These are phyloP conservation scores for Biscogniauxia mediterranea DNA, from an alignment of 2,329 filamentous ascomycete genomes.

Conservation along the genomic window DNA sequence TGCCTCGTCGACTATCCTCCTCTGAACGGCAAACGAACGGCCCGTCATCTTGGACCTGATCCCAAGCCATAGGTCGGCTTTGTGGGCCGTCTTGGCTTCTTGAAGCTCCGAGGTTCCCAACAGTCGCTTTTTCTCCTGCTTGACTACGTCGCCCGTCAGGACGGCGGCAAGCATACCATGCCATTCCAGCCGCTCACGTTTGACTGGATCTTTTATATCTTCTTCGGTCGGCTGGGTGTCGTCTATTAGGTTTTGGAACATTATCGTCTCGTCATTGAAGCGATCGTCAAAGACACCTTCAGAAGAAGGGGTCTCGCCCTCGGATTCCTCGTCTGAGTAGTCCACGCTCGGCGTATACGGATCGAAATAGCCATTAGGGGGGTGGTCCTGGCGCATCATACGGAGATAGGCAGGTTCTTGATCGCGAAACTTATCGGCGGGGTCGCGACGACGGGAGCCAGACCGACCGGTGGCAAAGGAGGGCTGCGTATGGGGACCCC, in stretches of 20 bases:
- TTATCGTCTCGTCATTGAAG: slow-evolving; percentile 87
- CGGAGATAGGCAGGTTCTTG: slow-evolving; percentile 96
- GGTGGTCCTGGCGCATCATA: slow-evolving; percentile 73
- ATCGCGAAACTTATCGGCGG: slow-evolving; percentile 57
- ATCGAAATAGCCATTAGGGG: slow-evolving; percentile 68
- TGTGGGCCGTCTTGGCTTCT: slow-evolving; percentile 63
- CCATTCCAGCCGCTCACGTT: slow-evolving; percentile 91
- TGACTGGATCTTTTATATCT: slow-evolving; percentile 83
- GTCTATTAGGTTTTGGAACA: slow-evolving; percentile 69
- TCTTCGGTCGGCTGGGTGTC: slow-evolving; percentile 89
- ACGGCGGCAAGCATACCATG: slow-evolving; percentile 97
- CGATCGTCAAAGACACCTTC: slow-evolving; percentile 82
- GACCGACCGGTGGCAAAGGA: slow-evolving; percentile 40
- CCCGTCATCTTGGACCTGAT: slow-evolving; percentile 82
- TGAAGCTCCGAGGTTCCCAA: slow-evolving; percentile 70
- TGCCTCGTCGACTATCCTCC: slow-evolving; percentile 83
- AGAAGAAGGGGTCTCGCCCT: slow-evolving; percentile 85
- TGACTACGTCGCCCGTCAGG: slow-evolving; percentile 92
- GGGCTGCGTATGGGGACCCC: slow-evolving; percentile 45
- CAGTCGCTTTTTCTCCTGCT: slow-evolving; percentile 94
- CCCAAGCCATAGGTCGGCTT: slow-evolving; percentile 83
- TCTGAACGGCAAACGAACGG: slow-evolving; percentile 78
- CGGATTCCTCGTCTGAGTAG: slow-evolving; percentile 76
- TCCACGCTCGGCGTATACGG: slow-evolving; percentile 66
- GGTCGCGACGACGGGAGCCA: slow-evolving; percentile 47